These are phyloP conservation scores for Lecanoromycetidae sp. DNA, from an alignment of 2,329 filamentous ascomycete genomes.

Conservation along the genomic window DNA sequence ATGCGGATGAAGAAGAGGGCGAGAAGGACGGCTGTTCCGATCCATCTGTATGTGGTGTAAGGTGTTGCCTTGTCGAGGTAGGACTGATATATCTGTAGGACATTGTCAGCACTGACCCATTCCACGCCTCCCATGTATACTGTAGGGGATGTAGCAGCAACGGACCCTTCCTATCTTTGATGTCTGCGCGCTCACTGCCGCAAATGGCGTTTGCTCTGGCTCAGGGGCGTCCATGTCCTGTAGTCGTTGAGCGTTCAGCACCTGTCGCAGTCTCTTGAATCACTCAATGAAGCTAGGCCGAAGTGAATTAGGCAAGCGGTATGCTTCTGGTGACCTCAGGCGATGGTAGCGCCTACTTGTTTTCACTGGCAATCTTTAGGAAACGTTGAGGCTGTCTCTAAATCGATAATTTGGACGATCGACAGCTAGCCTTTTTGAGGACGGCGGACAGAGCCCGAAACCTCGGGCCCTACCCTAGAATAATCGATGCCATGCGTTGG, in stretches of 20 bases:
- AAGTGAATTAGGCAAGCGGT: background rate
- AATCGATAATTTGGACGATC: background rate
- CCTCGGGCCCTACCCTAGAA: too few species aligned
- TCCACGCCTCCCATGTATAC: too few species aligned
- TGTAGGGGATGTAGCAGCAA: background rate
- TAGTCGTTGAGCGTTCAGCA: conserved; percentile 16
- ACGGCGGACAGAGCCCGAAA: too few species aligned
- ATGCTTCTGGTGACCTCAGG: too few species aligned
- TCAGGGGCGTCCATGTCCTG: conserved; percentile 68
- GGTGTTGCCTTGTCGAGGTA: conserved; percentile 90
- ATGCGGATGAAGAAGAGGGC: conserved; percentile 79
- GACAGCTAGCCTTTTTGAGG: conserved; percentile 3
- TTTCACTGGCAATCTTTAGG: too few species aligned
- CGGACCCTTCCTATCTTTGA: conserved; percentile 17
- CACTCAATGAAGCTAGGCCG: background rate
- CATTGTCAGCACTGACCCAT: background rate
- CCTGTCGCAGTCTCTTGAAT: conserved; percentile 6
- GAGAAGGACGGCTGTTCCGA: conserved; percentile 64
- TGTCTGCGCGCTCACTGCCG: conserved; percentile 76
- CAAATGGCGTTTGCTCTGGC: conserved; percentile 83
- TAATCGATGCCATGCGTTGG: too few species aligned
- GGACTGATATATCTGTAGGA: conserved; percentile 71
- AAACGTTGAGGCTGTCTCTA: background rate
- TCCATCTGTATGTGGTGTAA: conserved; percentile 79
- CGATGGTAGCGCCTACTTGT: too few species aligned